Evolutionary conservation across 2,329 filamentous ascomycete genomes (phyloP).

Genomic region (Phyllosticta citriasiana): DNA sequence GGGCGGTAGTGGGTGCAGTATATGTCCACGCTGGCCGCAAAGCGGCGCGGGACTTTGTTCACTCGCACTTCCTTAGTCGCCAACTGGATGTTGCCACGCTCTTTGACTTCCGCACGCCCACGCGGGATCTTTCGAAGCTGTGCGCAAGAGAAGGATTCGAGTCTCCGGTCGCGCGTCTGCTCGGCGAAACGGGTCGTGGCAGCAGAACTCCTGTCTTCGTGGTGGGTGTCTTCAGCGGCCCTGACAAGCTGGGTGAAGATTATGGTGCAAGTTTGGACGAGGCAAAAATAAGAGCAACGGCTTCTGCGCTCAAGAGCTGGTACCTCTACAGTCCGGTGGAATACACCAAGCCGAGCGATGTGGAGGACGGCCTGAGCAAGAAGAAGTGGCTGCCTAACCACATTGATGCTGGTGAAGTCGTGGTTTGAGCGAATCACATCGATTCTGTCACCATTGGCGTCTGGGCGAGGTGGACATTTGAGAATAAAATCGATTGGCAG

Average conservation of each 20-base stretch:
- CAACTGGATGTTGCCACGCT: slow-evolving; percentile 65
- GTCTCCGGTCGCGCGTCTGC: slow-evolving; percentile 70
- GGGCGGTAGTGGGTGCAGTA: slow-evolving; percentile 72
- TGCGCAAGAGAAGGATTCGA: slow-evolving; percentile 88
- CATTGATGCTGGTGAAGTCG: slow-evolving; percentile 48
- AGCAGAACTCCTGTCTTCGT: slow-evolving; percentile 84
- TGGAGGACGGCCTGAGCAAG: slow-evolving; percentile 25
- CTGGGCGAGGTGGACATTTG: neutral
- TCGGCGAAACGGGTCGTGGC: slow-evolving; percentile 80
- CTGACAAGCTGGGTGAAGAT: slow-evolving; percentile 88
- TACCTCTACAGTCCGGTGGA: slow-evolving; percentile 79
- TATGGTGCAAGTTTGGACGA: slow-evolving; percentile 66
- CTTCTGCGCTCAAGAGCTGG: slow-evolving; percentile 83
- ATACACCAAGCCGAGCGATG: slow-evolving; percentile 42
- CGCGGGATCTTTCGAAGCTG: slow-evolving; percentile 70
- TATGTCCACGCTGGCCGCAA: slow-evolving; percentile 76
- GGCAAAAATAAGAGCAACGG: slow-evolving; percentile 68
- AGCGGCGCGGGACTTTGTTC: slow-evolving; percentile 72
- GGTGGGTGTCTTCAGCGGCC: slow-evolving; percentile 86
- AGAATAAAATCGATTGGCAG: neutral
- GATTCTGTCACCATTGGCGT: neutral
- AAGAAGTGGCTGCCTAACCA: slow-evolving; percentile 44
- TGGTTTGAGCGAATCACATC: slow-evolving; percentile 25
- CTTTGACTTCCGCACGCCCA: slow-evolving; percentile 77
- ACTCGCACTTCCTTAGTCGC: slow-evolving; percentile 71